Evolutionary conservation across 129 eudicot species (phyloP).

Genomic region (Chrysanthemum seticuspe): DNA sequence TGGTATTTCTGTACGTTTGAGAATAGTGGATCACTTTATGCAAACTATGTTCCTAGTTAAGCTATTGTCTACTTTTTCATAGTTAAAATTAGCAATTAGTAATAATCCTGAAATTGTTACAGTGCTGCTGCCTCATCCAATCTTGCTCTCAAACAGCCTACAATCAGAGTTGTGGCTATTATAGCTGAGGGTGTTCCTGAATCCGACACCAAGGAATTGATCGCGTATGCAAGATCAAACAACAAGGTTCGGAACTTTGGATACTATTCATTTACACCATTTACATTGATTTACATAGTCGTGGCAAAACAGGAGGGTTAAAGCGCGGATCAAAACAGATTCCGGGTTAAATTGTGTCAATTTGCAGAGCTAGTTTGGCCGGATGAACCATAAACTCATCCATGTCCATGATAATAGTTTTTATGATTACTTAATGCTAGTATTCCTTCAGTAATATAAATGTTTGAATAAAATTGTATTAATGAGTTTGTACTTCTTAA

Average conservation of each 20-base stretch:
- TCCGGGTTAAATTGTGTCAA: too few species aligned
- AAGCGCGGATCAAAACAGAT: too few species aligned
- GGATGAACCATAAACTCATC: too few species aligned
- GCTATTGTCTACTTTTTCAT: neutral
- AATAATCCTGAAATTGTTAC: conserved; percentile 8
- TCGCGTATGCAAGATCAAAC: conserved; percentile 81
- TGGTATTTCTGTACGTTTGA: neutral
- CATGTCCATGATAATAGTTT: too few species aligned
- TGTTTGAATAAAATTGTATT: too few species aligned
- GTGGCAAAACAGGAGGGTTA: too few species aligned
- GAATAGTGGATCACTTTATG: neutral
- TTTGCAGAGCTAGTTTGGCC: too few species aligned
- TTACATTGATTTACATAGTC: too few species aligned
- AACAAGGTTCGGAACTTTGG: conserved; percentile 62
- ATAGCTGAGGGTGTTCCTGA: conserved; percentile 99
- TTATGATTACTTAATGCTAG: too few species aligned
- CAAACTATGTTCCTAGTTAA: neutral
- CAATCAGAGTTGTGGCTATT: conserved; percentile 93
- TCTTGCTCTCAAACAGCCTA: conserved; percentile 94
- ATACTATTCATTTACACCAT: neutral
- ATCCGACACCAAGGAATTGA: conserved; percentile 84
- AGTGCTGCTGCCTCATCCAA: conserved; percentile 99
- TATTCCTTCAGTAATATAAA: too few species aligned
- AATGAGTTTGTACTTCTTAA: too few species aligned
- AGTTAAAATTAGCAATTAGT: too few species aligned